These are phyloP conservation scores for Plasmodium knowlesi DNA, from an alignment of 169 alveolate species.

Conservation along the genomic window DNA sequence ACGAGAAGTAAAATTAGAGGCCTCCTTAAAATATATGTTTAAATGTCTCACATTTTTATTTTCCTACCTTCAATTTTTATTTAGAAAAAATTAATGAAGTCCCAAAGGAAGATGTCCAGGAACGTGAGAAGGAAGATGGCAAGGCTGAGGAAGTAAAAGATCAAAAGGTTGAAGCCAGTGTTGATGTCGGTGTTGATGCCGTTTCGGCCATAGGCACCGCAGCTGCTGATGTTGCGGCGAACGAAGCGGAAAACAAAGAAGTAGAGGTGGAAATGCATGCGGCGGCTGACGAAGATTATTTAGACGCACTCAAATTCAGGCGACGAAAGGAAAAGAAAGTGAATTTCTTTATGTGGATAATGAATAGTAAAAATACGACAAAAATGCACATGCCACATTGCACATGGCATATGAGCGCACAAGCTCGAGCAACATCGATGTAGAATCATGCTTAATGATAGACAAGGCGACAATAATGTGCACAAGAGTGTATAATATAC, in stretches of 20 bases:
- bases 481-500: background rate
- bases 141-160: background rate
- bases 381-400: background rate
- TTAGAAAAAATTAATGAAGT: background rate
- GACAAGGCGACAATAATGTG: background rate
- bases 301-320: slow-evolving; percentile 10
- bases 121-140: background rate
- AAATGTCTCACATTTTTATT: background rate
- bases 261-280: background rate
- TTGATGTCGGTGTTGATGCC: background rate
- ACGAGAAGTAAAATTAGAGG: background rate
- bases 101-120: background rate
- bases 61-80: background rate
- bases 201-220: background rate
- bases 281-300: background rate
- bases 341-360: slow-evolving; percentile 63
- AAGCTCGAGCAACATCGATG: background rate
- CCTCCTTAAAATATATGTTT: background rate
- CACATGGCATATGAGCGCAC: background rate
- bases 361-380: slow-evolving; percentile 38
- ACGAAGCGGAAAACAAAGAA: background rate
- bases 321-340: slow-evolving; percentile 6
- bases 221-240: background rate
- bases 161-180: background rate
- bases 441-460: background rate